These are phyloP conservation scores for Oenanthe sinensis DNA, from an alignment of 129 eudicot genomes.

Conservation along the genomic window DNA sequence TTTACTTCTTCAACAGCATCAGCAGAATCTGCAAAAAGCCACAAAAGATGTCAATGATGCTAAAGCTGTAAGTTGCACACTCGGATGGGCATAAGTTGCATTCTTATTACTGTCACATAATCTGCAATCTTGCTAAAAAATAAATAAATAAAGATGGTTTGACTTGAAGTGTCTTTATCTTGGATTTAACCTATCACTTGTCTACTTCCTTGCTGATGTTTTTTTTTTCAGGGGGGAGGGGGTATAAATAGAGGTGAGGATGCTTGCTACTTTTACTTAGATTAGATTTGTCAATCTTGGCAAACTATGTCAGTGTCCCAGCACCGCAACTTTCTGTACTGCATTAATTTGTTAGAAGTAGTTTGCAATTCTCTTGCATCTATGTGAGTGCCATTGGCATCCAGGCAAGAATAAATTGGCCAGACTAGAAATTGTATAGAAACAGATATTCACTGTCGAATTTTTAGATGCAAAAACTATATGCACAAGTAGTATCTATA, in stretches of 20 bases:
- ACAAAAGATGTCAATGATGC: constrained; percentile 59
- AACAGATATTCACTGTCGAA: too few relatives aligned
- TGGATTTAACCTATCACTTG: neutral
- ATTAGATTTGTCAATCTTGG: neutral
- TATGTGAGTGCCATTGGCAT: neutral
- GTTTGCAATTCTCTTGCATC: neutral
- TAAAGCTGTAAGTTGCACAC: constrained; percentile 54
- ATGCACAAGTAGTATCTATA: constrained; percentile 1
- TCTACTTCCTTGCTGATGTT: neutral
- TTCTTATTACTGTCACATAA: neutral
- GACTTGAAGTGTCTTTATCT: neutral
- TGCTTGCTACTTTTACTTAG: neutral
- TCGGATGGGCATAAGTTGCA: neutral
- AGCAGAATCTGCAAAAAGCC: constrained; percentile 50
- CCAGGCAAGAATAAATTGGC: neutral
- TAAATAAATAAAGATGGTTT: too few relatives aligned
- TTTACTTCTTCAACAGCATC: constrained; percentile 70
- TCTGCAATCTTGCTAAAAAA: neutral
- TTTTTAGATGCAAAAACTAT: neutral
- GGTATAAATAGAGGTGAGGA: neutral
- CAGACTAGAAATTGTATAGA: neutral
- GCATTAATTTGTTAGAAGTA: neutral
- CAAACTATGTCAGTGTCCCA: neutral
- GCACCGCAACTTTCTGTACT: neutral
- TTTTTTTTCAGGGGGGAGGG: neutral